phyloP scores from a whole-genome alignment of 176 grass and related monocot genomes.

The Aegilops umbellulata region DNA sequence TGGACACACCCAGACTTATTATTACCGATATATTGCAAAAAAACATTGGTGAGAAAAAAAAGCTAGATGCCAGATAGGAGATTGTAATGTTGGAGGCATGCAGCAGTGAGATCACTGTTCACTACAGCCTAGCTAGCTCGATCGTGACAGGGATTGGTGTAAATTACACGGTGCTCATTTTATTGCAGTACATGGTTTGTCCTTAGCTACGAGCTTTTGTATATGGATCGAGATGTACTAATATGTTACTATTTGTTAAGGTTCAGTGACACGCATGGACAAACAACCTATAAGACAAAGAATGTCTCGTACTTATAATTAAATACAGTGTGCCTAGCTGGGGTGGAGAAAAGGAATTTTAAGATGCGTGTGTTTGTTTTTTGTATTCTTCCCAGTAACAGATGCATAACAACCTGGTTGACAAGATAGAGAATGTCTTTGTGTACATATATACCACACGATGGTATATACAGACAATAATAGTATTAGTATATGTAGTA shows the following conservation, averaged over 20 bases:
- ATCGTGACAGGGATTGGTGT: background rate
- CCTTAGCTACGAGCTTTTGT: background rate
- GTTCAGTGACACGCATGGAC: background rate
- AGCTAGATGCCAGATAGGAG: background rate
- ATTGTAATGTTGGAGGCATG: background rate
- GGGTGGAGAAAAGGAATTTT: background rate
- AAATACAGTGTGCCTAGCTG: background rate
- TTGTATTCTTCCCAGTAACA: background rate
- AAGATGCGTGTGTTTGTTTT: background rate
- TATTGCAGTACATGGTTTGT: conserved; percentile 12
- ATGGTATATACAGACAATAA: background rate
- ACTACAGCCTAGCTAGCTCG: conserved; percentile 3
- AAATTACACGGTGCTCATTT: background rate
- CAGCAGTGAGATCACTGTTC: conserved; percentile 1
- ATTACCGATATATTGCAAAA: background rate
- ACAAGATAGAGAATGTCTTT: background rate
- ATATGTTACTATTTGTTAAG: conserved; percentile 9
- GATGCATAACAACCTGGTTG: background rate
- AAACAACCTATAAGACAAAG: conserved; percentile 14
- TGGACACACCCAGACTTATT: background rate
- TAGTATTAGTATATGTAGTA: too few relatives aligned
- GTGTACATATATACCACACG: background rate
- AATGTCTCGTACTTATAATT: background rate
- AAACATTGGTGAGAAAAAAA: background rate
- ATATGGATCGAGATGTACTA: conserved; percentile 3